A percentile compares a stretch with the other conserved stretches of the same genome.
These are phyloP conservation scores for Chenopodium album DNA, from an alignment of 148 eudicot species.

Conservation along the genomic window DNA sequence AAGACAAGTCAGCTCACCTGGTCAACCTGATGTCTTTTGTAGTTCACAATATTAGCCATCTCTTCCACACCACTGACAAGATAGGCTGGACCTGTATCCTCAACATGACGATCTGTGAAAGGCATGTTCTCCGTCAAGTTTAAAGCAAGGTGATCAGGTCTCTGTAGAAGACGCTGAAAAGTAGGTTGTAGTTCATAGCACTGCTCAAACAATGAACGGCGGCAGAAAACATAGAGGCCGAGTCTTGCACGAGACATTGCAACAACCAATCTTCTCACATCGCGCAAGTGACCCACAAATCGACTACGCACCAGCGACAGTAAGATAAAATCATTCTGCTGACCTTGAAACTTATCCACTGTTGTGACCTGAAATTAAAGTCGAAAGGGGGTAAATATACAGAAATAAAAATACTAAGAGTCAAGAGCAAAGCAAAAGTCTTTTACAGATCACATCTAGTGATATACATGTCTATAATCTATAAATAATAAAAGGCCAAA, in stretches of 20 bases:
- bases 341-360: constrained; percentile 99
- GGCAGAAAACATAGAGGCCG: constrained; percentile 90
- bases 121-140: constrained; percentile 56
- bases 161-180: constrained; percentile 70
- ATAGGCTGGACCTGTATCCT: constrained; percentile 58
- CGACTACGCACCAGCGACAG: constrained; percentile 94
- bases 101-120: constrained; percentile 70
- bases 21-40: constrained; percentile 62
- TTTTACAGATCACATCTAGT: not conserved
- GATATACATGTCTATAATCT: not conserved
- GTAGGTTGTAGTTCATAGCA: constrained; percentile 95
- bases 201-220: constrained; percentile 90
- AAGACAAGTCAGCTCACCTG: constrained; percentile 45
- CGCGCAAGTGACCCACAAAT: constrained; percentile 97
- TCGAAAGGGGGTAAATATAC: not conserved
- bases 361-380: constrained; percentile 66
- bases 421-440: not conserved
- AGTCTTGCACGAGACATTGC: constrained; percentile 99
- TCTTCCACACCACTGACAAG: constrained; percentile 72
- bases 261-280: constrained; percentile 93
- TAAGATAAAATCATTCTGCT: constrained; percentile 86
- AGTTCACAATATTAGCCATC: constrained; percentile 69
- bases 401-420: not conserved
- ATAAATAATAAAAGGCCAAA: not conserved
- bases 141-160: constrained; percentile 80